These are phyloP conservation scores for Leptoxyphium fumago DNA, from an alignment of 2,329 filamentous ascomycete species.

Conservation along the genomic window DNA sequence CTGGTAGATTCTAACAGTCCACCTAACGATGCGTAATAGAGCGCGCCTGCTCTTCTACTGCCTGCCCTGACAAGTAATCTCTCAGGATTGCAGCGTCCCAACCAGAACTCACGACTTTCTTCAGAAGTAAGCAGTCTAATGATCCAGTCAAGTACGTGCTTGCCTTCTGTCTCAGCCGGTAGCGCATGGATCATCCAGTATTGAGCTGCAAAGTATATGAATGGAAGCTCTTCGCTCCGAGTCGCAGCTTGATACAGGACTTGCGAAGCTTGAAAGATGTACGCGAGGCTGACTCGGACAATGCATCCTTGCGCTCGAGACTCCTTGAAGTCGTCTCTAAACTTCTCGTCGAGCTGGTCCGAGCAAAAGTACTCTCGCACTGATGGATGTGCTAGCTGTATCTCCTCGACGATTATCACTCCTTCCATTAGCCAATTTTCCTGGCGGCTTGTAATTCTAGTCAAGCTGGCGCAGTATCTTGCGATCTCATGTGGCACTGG, in stretches of 20 bases:
- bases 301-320: slow-evolving; percentile 1
- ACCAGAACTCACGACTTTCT: too few relatives aligned
- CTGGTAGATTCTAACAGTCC: background rate
- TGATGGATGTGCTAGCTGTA: slow-evolving; percentile 11
- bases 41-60: background rate
- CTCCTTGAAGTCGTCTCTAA: slow-evolving; percentile 1
- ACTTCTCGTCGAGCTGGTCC: slow-evolving; percentile 4
- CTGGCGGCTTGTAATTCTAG: background rate
- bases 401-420: background rate
- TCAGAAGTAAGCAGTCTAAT: too few relatives aligned
- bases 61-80: slow-evolving; percentile 1
- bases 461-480: slow-evolving; percentile 1
- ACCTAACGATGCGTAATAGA: background rate
- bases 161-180: too few relatives aligned
- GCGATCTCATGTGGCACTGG: slow-evolving; percentile 3
- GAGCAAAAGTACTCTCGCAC: slow-evolving; percentile 12
- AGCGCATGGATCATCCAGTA: slow-evolving; percentile 1
- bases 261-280: slow-evolving; percentile 4
- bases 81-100: too few relatives aligned
- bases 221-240: too few relatives aligned
- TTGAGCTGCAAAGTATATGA: background rate
- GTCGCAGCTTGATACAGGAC: too few relatives aligned
- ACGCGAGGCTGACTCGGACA: slow-evolving; percentile 4
- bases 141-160: too few relatives aligned
- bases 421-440: too few relatives aligned